phyloP scores from a whole-genome alignment of 768 basidiomycete genomes.

The Galerina marginata region DNA sequence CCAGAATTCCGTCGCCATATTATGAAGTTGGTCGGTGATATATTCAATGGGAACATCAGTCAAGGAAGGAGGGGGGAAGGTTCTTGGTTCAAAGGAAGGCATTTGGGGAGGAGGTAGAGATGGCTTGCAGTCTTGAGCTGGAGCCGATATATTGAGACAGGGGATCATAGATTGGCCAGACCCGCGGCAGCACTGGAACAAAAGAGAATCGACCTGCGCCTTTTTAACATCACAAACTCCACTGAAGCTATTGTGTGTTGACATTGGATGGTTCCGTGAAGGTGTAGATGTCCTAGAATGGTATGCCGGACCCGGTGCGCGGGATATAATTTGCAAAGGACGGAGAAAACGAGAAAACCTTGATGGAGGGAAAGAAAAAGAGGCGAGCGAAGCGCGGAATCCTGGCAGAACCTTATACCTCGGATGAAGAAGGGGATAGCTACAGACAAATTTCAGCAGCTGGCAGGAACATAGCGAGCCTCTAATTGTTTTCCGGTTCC shows the following conservation, averaged over 20 bases:
- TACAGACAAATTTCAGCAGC: too few species aligned
- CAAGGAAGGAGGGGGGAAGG: slow-evolving; percentile 69
- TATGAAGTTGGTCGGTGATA: slow-evolving; percentile 71
- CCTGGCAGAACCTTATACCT: slow-evolving; percentile 24
- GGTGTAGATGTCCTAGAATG: slow-evolving; percentile 31
- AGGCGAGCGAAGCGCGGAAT: slow-evolving; percentile 7
- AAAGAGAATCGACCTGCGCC: slow-evolving; percentile 30
- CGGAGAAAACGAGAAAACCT: slow-evolving; percentile 9
- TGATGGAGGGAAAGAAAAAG: slow-evolving; percentile 4
- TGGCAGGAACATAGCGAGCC: not conserved
- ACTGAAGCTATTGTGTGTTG: slow-evolving; percentile 19
- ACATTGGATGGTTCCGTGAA: slow-evolving; percentile 34
- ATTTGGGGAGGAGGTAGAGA: slow-evolving; percentile 23
- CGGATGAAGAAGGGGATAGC: slow-evolving; percentile 7
- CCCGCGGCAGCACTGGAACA: slow-evolving; percentile 44
- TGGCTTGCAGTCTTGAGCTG: slow-evolving; percentile 36
- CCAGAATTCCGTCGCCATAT: slow-evolving; percentile 73
- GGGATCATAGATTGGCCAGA: slow-evolving; percentile 42
- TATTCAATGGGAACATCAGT: slow-evolving; percentile 73
- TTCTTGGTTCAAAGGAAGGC: slow-evolving; percentile 56
- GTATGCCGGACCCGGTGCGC: slow-evolving; percentile 34
- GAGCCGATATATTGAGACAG: slow-evolving; percentile 25
- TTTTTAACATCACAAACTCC: slow-evolving; percentile 34
- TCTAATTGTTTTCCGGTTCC: slow-evolving; percentile 46
- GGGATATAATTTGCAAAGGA: not conserved